Conservation (phyloP, 768 basidiomycete species). For the Lentinula aciculospora region DNA sequence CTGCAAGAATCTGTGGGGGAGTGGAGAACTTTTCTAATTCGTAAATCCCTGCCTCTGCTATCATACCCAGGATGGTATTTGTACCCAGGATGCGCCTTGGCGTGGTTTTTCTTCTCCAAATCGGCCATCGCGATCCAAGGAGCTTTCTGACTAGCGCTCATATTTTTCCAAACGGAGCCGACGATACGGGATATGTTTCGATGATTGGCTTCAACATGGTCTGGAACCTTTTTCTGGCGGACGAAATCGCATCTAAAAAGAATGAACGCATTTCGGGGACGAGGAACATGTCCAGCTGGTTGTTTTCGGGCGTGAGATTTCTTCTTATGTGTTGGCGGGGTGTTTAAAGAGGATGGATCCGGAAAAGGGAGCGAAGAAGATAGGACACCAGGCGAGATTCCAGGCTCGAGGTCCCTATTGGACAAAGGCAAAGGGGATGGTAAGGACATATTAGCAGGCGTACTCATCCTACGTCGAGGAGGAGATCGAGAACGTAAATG, state of each 20-base stretch:
- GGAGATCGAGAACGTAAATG: neutral
- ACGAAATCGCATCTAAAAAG: slow-evolving; percentile 74
- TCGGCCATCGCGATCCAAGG: slow-evolving; percentile 51
- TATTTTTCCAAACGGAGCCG: slow-evolving; percentile 59
- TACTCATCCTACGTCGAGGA: neutral
- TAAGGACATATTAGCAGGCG: neutral
- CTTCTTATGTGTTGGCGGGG: slow-evolving; percentile 12
- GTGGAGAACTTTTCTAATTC: neutral
- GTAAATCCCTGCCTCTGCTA: neutral
- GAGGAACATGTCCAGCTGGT: slow-evolving; percentile 53
- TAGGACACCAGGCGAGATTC: neutral
- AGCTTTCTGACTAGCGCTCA: slow-evolving; percentile 36
- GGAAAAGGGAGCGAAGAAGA: slow-evolving; percentile 7
- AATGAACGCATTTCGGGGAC: slow-evolving; percentile 77
- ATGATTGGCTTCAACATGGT: slow-evolving; percentile 55
- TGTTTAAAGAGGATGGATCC: neutral
- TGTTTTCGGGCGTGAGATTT: slow-evolving; percentile 47
- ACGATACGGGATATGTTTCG: slow-evolving; percentile 65
- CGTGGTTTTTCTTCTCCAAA: slow-evolving; percentile 40
- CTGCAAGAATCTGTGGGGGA: neutral
- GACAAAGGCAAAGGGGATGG: neutral
- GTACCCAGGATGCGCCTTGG: slow-evolving; percentile 35
- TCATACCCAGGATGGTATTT: slow-evolving; percentile 28
- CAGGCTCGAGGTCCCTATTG: neutral
- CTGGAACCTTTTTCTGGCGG: slow-evolving; percentile 51